Conservation (phyloP, 2,329 filamentous ascomycete genomes). For the Parastagonospora nodorum region DNA sequence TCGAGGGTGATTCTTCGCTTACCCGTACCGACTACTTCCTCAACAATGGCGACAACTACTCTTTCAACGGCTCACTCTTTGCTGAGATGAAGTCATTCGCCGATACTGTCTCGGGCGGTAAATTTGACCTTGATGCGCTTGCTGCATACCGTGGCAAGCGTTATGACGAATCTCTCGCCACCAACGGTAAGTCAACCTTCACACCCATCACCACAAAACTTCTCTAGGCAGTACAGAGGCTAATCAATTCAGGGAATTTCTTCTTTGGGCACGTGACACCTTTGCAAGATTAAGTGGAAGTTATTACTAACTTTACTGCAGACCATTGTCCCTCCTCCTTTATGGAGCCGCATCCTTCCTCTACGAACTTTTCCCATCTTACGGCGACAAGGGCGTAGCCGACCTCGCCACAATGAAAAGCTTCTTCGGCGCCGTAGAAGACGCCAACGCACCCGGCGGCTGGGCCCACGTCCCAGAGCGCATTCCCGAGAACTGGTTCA, state of each 20-base stretch:
- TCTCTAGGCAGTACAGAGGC: not conserved
- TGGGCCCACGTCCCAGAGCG: constrained; percentile 46
- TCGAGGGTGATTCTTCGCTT: constrained; percentile 48
- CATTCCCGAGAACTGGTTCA: constrained; percentile 52
- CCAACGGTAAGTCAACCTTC: constrained; percentile 40
- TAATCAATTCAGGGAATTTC: not conserved
- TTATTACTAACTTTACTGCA: constrained; percentile 47
- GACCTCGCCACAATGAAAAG: constrained; percentile 23
- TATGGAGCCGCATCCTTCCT: constrained; percentile 52
- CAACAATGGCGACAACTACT: constrained; percentile 43
- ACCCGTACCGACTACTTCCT: constrained; percentile 51
- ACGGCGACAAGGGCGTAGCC: constrained; percentile 20
- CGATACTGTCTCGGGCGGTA: constrained; percentile 30
- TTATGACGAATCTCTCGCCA: constrained; percentile 44
- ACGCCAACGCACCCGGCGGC: constrained; percentile 39
- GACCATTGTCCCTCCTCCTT: constrained; percentile 47
- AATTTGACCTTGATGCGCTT: constrained; percentile 47
- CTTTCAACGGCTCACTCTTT: constrained; percentile 50
- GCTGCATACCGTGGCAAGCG: constrained; percentile 48
- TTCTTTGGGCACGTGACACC: no score
- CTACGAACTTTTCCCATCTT: constrained; percentile 50
- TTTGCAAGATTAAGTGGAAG: no score
- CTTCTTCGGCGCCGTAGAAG: constrained; percentile 51
- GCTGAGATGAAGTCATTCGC: constrained; percentile 44
- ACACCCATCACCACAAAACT: not conserved